These are phyloP conservation scores for Telfairia occidentalis DNA, from an alignment of 331 rosid species.

Conservation along the genomic window DNA sequence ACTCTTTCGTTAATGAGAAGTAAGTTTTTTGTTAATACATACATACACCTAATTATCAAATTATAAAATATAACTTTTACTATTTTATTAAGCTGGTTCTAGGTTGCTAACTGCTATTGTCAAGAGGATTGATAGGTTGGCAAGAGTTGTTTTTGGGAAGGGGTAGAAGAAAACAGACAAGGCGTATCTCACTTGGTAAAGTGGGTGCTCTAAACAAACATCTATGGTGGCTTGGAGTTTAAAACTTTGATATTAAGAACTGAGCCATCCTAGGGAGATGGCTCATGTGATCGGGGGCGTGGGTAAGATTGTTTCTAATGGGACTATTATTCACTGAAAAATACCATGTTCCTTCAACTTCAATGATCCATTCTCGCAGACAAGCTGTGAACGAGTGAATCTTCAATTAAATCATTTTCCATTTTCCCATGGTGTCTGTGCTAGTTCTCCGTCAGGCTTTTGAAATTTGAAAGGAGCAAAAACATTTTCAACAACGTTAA, in stretches of 20 bases:
- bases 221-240: neutral
- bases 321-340: neutral
- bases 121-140: neutral
- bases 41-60: neutral
- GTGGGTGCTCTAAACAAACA: constrained; percentile 1
- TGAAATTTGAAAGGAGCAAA: neutral
- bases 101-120: neutral
- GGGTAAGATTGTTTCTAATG: neutral
- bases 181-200: neutral
- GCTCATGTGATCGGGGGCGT: neutral
- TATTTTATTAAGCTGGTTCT: neutral
- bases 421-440: neutral
- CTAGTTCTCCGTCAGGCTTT: neutral
- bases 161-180: neutral
- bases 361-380: neutral
- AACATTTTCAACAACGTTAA: neutral
- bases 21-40: constrained; percentile 1
- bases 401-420: neutral
- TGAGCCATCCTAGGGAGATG: neutral
- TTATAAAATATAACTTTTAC: neutral
- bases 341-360: neutral
- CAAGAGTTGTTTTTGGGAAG: neutral
- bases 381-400: neutral
- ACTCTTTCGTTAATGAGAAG: constrained; percentile 5
- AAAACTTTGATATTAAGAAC: neutral